Evolutionary conservation across 306 rosid genomes (phyloP), one percentile per base, ranked within the genome.

Genomic region (Ziziphus jujuba): DNA sequence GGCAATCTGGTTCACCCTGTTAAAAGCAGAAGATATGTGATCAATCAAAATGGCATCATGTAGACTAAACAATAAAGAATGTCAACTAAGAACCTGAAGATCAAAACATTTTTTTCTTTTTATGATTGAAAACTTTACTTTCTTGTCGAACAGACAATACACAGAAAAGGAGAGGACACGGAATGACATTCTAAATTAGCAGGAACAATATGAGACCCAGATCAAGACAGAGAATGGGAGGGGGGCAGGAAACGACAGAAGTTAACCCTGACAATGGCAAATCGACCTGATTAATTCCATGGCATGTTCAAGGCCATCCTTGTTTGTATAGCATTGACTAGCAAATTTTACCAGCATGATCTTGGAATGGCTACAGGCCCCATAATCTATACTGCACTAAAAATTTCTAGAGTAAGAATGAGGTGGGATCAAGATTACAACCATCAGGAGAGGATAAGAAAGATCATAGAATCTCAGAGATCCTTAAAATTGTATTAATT

Each of bases 1-100:
- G 96, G 65, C 98, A 93, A 81, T 93, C 97, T 54, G 85, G 89
- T 80, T 90, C 97, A 62, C 91, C 91, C 98, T 93, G 95, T 79
- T 66, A 67, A 57, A 72, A 86, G 76, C 10, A 71, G 49, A 35
- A 38, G 17, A 82, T 43, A 77, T 24, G 66, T 28, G 17, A 43
- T 72, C 55, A 67, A 40, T 72, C 33, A 48, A 71, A 72, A 58
- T 73, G 58, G 49, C 6, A 66, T 50, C 17, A 61, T 21, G 25
- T 65, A 56, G 40, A 49, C n/a, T 15, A 61, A 50, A 24, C 0
- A 12, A 17, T 50, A 36, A 63, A 36, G 43, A 3, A 59, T 47
- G 53, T 34, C 40, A 66, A 44, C 65, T 28, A 35, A 61, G 21
- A 59, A 13, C 35, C 33, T 52, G 48, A 19, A 44, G 55, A n/a